Evolutionary conservation across 345 rosid species (phyloP).

Genomic region (Boechera retrofracta): DNA sequence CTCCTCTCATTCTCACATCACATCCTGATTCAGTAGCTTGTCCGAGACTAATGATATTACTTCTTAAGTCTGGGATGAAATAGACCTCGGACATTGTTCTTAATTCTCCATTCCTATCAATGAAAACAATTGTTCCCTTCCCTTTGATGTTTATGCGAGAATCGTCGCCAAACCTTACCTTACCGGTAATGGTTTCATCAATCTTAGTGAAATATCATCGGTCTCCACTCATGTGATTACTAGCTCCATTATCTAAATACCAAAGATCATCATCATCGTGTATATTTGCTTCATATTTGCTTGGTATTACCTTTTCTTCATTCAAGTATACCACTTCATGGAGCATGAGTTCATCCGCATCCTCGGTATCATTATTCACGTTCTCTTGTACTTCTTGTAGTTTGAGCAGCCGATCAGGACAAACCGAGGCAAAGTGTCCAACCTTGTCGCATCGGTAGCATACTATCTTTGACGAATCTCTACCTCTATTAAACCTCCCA

Average conservation of each 20-base stretch:
- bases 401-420: no score
- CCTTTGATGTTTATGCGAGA: not conserved
- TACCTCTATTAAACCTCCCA: no score
- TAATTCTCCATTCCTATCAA: not conserved
- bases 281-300: no score
- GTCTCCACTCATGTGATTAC: not conserved
- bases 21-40: not conserved
- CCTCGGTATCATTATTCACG: fast-evolving
- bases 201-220: not conserved
- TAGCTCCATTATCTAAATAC: no score
- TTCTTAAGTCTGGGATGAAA: not conserved
- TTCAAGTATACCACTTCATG: no score
- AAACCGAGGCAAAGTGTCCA: no score
- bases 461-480: no score
- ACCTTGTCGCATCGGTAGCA: no score
- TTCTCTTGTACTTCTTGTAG: no score
- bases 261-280: no score
- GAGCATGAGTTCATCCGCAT: no score
- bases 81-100: fast-evolving
- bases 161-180: not conserved
- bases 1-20: not conserved
- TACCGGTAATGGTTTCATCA: fast-evolving
- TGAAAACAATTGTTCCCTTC: not conserved
- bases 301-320: no score
- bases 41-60: not conserved